phyloP scores from a whole-genome alignment of 1,284 basidiomycete genomes.

The Thecaphora frezii region DNA sequence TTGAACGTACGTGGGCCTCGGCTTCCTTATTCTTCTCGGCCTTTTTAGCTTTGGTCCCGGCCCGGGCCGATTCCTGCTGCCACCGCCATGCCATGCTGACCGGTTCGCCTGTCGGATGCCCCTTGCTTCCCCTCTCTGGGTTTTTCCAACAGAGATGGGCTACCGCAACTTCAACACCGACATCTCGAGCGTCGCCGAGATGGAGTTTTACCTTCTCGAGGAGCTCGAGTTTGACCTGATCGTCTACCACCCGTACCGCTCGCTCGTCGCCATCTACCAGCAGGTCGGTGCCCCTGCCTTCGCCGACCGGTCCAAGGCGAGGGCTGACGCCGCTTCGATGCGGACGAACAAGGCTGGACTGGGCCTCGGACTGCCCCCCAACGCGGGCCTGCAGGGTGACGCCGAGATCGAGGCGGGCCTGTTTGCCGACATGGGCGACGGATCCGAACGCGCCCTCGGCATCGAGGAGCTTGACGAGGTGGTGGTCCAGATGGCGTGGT shows the following conservation, averaged over 20 bases:
- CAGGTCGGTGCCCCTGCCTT: constrained; percentile 6
- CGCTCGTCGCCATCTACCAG: constrained; percentile 74
- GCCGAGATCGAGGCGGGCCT: constrained; percentile 1
- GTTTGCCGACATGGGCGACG: background rate
- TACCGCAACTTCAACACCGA: constrained; percentile 71
- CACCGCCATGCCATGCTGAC: too few species aligned
- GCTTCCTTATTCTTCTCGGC: too few species aligned
- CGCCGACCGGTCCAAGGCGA: background rate
- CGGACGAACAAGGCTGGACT: background rate
- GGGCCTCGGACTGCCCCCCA: background rate
- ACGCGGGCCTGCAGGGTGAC: background rate
- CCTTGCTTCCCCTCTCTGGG: background rate
- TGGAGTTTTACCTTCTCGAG: constrained; percentile 97
- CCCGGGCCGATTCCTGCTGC: too few species aligned
- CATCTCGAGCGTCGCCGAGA: constrained; percentile 82
- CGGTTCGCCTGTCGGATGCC: too few species aligned
- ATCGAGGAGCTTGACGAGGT: constrained; percentile 62
- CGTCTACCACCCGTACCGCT: constrained; percentile 91
- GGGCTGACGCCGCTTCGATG: background rate
- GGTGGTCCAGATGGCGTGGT: constrained; percentile 66
- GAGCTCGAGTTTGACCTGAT: constrained; percentile 93
- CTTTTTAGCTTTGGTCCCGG: too few species aligned
- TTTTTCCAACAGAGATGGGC: constrained; percentile 20
- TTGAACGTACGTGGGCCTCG: too few species aligned
- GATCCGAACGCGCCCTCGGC: background rate